These are phyloP conservation scores for Heimioporus punctisporus DNA, from an alignment of 1,284 basidiomycete species.

Conservation along the genomic window DNA sequence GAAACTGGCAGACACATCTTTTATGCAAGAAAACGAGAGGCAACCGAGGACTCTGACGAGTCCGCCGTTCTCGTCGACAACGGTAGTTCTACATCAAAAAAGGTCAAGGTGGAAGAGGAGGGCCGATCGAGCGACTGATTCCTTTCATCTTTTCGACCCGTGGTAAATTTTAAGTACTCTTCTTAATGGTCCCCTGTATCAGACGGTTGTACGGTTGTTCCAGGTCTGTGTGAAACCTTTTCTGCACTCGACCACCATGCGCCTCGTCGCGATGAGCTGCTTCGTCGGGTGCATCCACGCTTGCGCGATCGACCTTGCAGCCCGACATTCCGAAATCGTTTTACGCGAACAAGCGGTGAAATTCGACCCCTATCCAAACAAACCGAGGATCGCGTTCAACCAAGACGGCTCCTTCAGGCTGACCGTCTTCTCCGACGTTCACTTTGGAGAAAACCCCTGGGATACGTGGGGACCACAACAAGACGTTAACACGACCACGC, in stretches of 20 bases:
- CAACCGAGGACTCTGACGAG: slow-evolving; percentile 22
- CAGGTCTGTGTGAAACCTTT: too few relatives aligned
- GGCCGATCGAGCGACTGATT: slow-evolving; percentile 2
- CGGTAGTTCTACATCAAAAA: slow-evolving; percentile 17
- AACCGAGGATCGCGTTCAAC: slow-evolving; percentile 49
- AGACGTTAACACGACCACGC: slow-evolving; percentile 55
- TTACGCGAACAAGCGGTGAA: neutral
- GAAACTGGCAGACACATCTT: slow-evolving; percentile 32
- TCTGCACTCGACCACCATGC: slow-evolving; percentile 4
- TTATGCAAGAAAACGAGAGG: slow-evolving; percentile 14
- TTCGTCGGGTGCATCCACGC: slow-evolving; percentile 14
- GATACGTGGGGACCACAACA: slow-evolving; percentile 65
- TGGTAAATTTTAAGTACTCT: too few relatives aligned
- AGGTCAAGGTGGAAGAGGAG: slow-evolving; percentile 30
- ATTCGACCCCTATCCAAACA: slow-evolving; percentile 49
- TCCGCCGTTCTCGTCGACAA: slow-evolving; percentile 25
- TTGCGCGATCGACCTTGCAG: slow-evolving; percentile 11
- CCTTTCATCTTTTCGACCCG: neutral
- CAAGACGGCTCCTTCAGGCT: slow-evolving; percentile 63
- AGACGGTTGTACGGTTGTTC: too few relatives aligned
- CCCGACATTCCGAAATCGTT: neutral
- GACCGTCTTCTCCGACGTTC: slow-evolving; percentile 68
- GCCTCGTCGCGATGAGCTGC: neutral
- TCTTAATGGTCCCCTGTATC: too few relatives aligned
- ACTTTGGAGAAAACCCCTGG: slow-evolving; percentile 73